Evolutionary conservation across 495 filamentous ascomycete genomes (phyloP).

Genomic region (Neurospora africana): DNA sequence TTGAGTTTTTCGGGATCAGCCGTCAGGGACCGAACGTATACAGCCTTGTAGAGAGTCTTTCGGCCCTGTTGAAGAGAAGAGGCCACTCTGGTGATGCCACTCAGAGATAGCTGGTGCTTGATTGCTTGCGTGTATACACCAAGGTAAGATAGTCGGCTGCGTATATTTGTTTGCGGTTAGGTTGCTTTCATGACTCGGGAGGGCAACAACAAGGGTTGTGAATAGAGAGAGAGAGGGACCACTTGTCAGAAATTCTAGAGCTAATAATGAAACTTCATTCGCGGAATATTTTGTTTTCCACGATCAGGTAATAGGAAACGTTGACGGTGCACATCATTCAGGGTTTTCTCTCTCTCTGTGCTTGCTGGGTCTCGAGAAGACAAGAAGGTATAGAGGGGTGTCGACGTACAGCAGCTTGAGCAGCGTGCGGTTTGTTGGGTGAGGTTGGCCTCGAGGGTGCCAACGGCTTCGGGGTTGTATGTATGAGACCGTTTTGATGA

Average conservation of each 20-base stretch:
- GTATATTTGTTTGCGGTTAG: too few relatives aligned
- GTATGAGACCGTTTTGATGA: background rate
- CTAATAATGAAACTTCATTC: background rate
- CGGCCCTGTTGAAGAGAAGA: background rate
- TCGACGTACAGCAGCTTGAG: background rate
- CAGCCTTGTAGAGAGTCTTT: background rate
- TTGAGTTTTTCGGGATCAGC: background rate
- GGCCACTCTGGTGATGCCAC: background rate
- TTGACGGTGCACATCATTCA: background rate
- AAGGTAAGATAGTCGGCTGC: too few relatives aligned
- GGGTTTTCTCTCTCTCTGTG: background rate
- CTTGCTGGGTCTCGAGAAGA: background rate
- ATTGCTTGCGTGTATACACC: too few relatives aligned
- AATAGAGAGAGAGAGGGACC: background rate
- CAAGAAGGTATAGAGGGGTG: background rate
- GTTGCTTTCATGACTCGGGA: background rate
- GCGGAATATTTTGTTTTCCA: background rate
- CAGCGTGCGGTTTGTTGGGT: too few relatives aligned
- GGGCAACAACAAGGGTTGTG: background rate
- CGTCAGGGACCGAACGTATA: background rate
- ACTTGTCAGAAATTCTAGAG: background rate
- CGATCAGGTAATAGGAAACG: background rate
- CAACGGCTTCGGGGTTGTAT: too few relatives aligned
- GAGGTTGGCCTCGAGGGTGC: too few relatives aligned
- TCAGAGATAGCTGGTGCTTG: background rate